phyloP scores from a whole-genome alignment of 306 rosid species.

The Corylus americana region DNA sequence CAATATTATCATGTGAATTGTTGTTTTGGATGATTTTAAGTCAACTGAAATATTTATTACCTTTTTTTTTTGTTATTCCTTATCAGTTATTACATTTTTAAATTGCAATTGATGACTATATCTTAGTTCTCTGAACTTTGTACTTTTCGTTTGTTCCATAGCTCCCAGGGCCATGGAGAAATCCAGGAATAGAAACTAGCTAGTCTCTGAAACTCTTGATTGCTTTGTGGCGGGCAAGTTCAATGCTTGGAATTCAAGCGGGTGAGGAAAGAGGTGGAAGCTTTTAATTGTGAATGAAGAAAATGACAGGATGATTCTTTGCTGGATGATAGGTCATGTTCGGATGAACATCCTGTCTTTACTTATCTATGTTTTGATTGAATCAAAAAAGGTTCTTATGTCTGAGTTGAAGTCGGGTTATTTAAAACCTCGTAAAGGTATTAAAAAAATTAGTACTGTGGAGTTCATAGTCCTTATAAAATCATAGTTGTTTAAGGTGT shows the following conservation, averaged over 20 bases:
- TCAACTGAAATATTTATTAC: no score
- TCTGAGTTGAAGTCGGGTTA: slow-evolving; percentile 36
- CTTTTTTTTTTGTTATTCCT: background rate
- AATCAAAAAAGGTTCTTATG: slow-evolving; percentile 23
- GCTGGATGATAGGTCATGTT: slow-evolving; percentile 34
- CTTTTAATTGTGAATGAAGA: slow-evolving; percentile 6
- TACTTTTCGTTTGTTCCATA: slow-evolving; percentile 36
- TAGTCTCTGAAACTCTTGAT: slow-evolving; percentile 26
- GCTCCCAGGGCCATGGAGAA: slow-evolving; percentile 95
- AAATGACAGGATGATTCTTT: slow-evolving; percentile 29
- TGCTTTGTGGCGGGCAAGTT: slow-evolving; percentile 38
- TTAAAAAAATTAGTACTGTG: slow-evolving; percentile 50
- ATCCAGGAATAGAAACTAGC: slow-evolving; percentile 66
- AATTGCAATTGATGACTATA: background rate
- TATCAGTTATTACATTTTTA: background rate
- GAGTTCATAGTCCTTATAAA: slow-evolving; percentile 52
- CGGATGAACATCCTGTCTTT: slow-evolving; percentile 35
- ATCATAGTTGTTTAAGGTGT: slow-evolving; percentile 40
- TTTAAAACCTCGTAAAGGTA: slow-evolving; percentile 40
- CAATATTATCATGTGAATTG: background rate
- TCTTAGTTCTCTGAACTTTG: slow-evolving; percentile 13
- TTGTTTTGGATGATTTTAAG: background rate
- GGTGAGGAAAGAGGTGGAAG: slow-evolving; percentile 25
- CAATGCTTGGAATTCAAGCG: slow-evolving; percentile 19
- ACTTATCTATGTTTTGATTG: slow-evolving; percentile 35